Conservation (phyloP, 176 grass and related monocot genomes). For the Cenchrus purpureus region DNA sequence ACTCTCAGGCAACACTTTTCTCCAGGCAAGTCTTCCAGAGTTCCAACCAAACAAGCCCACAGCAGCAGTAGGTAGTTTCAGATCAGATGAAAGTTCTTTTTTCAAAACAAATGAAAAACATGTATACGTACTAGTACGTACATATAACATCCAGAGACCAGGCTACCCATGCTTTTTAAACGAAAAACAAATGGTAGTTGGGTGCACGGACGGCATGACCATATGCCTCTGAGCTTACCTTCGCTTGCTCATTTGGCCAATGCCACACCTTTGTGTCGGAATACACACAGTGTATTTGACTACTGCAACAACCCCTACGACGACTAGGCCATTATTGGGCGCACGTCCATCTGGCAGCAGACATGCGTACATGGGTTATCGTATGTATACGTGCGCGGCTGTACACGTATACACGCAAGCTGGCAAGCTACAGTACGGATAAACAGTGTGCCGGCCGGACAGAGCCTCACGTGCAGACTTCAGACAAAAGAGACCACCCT, state of each 20-base stretch:
- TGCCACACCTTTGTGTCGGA: constrained; percentile 5
- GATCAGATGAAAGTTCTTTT: too few relatives aligned
- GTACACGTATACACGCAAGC: constrained; percentile 20
- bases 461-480: constrained; percentile 15
- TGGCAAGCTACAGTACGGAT: neutral
- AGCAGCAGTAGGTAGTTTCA: too few relatives aligned
- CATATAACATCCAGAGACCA: too few relatives aligned
- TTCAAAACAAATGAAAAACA: too few relatives aligned
- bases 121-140: too few relatives aligned
- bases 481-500: neutral
- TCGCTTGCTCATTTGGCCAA: neutral
- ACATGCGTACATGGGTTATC: constrained; percentile 6
- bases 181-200: neutral
- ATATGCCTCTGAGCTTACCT: neutral
- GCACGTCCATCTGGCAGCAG: constrained; percentile 1
- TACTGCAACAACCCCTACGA: neutral
- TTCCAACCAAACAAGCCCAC: too few relatives aligned
- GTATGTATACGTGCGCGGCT: neutral
- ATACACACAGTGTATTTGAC: neutral
- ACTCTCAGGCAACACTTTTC: too few relatives aligned
- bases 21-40: too few relatives aligned
- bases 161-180: neutral
- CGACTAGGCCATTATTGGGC: neutral
- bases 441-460: neutral
- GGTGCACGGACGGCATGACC: neutral